Conservation (phyloP, 2,329 filamentous ascomycete species). For the Claviceps cyperi region DNA sequence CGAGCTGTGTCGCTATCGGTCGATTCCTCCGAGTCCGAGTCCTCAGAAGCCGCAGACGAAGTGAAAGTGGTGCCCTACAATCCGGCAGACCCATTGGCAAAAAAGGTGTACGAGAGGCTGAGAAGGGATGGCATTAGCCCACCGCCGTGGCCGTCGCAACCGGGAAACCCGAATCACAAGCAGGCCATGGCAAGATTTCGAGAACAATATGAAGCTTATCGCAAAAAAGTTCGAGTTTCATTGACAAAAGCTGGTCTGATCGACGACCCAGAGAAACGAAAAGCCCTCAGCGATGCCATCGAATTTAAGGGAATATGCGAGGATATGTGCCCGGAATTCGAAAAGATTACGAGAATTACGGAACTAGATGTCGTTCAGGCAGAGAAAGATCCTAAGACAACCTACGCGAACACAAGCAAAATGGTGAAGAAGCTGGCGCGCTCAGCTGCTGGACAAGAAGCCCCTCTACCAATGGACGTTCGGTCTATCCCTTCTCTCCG, state of each 20-base stretch:
- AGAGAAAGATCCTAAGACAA: conserved; percentile 34
- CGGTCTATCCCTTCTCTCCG: conserved; percentile 44
- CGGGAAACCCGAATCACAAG: conserved; percentile 36
- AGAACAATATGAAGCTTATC: conserved; percentile 41
- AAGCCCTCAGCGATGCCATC: conserved; percentile 47
- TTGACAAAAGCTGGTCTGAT: conserved; percentile 46
- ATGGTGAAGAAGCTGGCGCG: conserved; percentile 57
- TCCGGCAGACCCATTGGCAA: conserved; percentile 28
- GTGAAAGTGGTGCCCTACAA: conserved; percentile 6
- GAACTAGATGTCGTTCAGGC: conserved; percentile 42
- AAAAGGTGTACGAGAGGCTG: conserved; percentile 36
- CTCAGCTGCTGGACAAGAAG: conserved; percentile 53
- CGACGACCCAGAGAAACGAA: conserved; percentile 49
- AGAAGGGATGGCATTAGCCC: conserved; percentile 38
- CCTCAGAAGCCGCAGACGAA: conserved; percentile 8
- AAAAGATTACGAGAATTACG: conserved; percentile 47
- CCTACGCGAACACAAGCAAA: conserved; percentile 31
- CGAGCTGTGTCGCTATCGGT: conserved; percentile 15
- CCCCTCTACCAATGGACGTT: conserved; percentile 53
- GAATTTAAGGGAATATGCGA: conserved; percentile 55
- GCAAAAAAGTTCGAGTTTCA: conserved; percentile 39
- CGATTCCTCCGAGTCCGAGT: conserved; percentile 10
- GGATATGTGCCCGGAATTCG: conserved; percentile 56
- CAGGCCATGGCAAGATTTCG: conserved; percentile 39
- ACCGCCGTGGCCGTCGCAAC: conserved; percentile 40